Evolutionary conservation across 2,329 filamentous ascomycete genomes (phyloP).

Genomic region (Penicillium sp.): DNA sequence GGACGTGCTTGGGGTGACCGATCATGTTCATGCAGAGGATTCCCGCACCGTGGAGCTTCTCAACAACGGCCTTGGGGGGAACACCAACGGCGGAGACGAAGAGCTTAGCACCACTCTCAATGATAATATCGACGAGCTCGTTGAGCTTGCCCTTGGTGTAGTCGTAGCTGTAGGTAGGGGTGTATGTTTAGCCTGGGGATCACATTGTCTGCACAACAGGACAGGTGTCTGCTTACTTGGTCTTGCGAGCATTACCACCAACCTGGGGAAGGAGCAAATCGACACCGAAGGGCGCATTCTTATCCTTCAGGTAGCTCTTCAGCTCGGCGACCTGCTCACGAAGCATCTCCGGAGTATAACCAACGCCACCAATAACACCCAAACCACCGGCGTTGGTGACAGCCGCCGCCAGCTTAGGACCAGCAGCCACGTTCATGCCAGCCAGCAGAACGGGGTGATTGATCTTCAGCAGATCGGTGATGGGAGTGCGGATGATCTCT

Average conservation of each 20-base stretch:
- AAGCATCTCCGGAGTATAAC: conserved; percentile 97
- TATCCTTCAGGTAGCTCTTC: conserved; percentile 83
- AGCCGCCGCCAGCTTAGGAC: conserved; percentile 91
- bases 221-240: conserved; percentile 63
- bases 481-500: conserved; percentile 88
- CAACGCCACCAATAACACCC: conserved; percentile 87
- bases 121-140: conserved; percentile 87
- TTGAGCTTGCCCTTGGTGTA: conserved; percentile 99
- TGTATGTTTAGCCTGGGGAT: conserved; percentile 11
- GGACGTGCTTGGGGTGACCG: conserved; percentile 97
- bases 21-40: conserved; percentile 99
- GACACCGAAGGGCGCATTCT: conserved; percentile 93
- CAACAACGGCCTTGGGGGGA: conserved; percentile 84
- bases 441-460: conserved; percentile 94
- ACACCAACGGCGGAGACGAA: conserved; percentile 98
- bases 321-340: conserved; percentile 92
- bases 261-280: conserved; percentile 93
- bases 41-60: conserved; percentile 82
- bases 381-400: conserved; percentile 96
- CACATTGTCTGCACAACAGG: neutral
- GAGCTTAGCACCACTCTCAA: conserved; percentile 85
- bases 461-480: conserved; percentile 97
- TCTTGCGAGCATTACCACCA: conserved; percentile 91
- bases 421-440: conserved; percentile 98
- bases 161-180: conserved; percentile 72